These are phyloP conservation scores for Chloranthus sessilifolius DNA, from an alignment of 164 flowering plant species.

Conservation along the genomic window DNA sequence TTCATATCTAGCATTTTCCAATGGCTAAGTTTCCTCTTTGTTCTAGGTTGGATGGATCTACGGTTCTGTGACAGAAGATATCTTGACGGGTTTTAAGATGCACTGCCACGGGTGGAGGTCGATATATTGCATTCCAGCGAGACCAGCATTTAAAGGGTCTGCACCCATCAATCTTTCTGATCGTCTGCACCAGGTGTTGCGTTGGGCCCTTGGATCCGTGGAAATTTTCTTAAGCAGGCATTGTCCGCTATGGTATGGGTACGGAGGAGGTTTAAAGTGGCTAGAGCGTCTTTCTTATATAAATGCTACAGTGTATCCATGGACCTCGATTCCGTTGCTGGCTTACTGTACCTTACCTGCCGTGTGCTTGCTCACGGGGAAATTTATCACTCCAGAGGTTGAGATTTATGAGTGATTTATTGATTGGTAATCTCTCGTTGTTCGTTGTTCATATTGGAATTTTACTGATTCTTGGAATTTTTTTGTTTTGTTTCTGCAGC, in stretches of 20 bases:
- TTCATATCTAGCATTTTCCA: neutral
- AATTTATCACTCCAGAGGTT: constrained; percentile 67
- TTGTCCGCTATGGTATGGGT: constrained; percentile 69
- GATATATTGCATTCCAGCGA: constrained; percentile 50
- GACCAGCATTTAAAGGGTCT: constrained; percentile 66
- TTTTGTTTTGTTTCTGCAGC: constrained; percentile 32
- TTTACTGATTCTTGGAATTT: constrained; percentile 4
- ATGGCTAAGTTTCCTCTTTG: neutral
- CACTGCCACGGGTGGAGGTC: constrained; percentile 75
- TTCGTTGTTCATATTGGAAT: neutral
- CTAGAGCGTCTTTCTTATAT: constrained; percentile 62
- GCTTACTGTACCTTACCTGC: constrained; percentile 73
- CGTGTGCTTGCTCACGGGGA: constrained; percentile 59
- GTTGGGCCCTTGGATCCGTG: constrained; percentile 76
- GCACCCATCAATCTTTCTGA: constrained; percentile 74
- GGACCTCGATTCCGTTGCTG: constrained; percentile 55
- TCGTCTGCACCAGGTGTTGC: constrained; percentile 61
- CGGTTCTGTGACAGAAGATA: constrained; percentile 68
- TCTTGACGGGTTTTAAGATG: constrained; percentile 71
- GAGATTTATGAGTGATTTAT: neutral
- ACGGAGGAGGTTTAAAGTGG: constrained; percentile 52
- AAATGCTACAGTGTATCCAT: constrained; percentile 52
- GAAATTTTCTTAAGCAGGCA: constrained; percentile 70
- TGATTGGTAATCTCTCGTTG: neutral
- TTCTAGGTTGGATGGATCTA: constrained; percentile 68